Conservation (phyloP, 1,284 basidiomycete genomes). For the Thecaphora thlaspeos region DNA sequence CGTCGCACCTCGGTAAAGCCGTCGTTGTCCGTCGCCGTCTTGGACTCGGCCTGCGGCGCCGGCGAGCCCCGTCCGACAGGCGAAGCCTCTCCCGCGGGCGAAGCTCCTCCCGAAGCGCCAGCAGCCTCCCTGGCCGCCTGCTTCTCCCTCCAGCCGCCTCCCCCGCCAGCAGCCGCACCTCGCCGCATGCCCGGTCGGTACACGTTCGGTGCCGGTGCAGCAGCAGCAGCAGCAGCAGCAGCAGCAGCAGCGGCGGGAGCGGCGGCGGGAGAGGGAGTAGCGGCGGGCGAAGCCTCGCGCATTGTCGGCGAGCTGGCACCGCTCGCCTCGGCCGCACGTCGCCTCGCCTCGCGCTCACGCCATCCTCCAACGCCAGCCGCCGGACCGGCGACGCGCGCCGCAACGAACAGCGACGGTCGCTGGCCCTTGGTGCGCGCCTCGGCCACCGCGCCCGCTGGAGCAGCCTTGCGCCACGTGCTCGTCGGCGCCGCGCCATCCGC, state of each 20-base stretch:
- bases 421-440: conserved; percentile 12
- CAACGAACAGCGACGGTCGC: conserved; percentile 25
- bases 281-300: too few species aligned
- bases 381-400: too few species aligned
- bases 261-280: too few species aligned
- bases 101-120: too few species aligned
- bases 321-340: conserved; percentile 19
- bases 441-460: conserved; percentile 9
- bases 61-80: neutral
- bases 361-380: conserved; percentile 12
- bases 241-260: too few species aligned
- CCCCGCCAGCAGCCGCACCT: neutral
- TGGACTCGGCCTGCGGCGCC: neutral
- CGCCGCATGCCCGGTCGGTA: neutral
- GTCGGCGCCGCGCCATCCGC: neutral
- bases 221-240: conserved; percentile 10
- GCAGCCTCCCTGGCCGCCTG: too few species aligned
- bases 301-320: conserved; percentile 4
- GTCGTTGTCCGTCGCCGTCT: conserved; percentile 13
- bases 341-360: conserved; percentile 35
- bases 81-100: too few species aligned
- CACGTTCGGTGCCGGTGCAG: conserved; percentile 8
- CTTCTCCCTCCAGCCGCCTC: too few species aligned
- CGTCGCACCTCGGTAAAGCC: conserved; percentile 44
- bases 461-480: conserved; percentile 4